Evolutionary conservation across 2,329 filamentous ascomycete genomes (phyloP), one percentile per base, ranked within the genome.

Genomic region (Zasmidium cellare): DNA sequence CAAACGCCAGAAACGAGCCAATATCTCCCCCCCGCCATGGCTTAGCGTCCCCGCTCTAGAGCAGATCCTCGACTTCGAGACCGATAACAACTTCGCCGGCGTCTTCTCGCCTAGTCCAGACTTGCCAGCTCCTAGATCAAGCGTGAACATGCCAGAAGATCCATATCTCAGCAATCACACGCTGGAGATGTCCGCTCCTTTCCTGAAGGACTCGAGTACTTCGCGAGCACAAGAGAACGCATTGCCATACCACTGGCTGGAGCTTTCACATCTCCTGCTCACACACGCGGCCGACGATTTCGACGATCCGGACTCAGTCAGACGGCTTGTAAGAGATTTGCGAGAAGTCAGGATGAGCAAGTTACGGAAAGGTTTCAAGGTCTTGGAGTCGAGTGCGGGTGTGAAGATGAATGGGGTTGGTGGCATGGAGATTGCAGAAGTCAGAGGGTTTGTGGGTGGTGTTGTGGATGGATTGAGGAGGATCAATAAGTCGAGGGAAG

Each of bases 241-340:
- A 14, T 79, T 99, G 28, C 94, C 94, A 0, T 97, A 96, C 72
- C 93, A 97, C 77, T 99, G 93, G 92, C 83, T 96, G 45, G 94
- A 97, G 76, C 78, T 97, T 9, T 88, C 89, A 18, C 92, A 96
- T 75, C 86, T 96, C 72, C 79, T 99, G 47, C 83, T 99, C 1
- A 89, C 92, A 48, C 88, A 91, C 55, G 92, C 92, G 3, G 82
- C 85, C 23, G 92, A 97, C 73, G 92, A 97, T 72, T 83, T 97
- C 51, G 82, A 84, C 35, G 80, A 88, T 0, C 82, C 90, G 1
- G 87, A 92, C 64, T 85, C 87, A 64, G 87, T 96, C 7, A 81
- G 92, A 6, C 84, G 88, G 23, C 72, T 96, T 58, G 73, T 97
- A 60, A 80, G 92, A 53, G 92, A 96, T 70, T 74, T 97, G 63